Evolutionary conservation across 2,329 filamentous ascomycete species (phyloP).

Genomic region (Cryphonectria naterciae): DNA sequence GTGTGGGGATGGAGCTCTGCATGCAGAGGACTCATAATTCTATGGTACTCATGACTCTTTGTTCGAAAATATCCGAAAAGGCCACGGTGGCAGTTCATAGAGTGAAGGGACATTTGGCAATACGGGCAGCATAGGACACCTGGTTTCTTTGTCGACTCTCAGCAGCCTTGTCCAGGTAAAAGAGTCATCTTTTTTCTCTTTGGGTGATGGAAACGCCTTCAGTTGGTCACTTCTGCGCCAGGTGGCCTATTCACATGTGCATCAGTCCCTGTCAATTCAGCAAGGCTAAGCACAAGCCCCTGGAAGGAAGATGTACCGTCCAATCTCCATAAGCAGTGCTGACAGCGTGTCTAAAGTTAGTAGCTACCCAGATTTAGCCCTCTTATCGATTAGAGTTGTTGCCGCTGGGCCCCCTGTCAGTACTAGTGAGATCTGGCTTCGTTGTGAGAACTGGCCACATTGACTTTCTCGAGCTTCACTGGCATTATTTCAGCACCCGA

Average conservation of each 20-base stretch:
- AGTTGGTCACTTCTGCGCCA: conserved; percentile 6
- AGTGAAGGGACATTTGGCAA: not conserved
- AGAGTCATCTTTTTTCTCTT: not conserved
- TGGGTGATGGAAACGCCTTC: not conserved
- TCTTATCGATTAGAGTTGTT: conserved; percentile 21
- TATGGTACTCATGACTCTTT: not conserved
- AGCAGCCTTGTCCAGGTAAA: not conserved
- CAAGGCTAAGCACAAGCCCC: not conserved
- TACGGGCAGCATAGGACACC: not conserved
- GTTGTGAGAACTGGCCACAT: conserved; percentile 29
- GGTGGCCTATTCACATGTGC: conserved; percentile 20
- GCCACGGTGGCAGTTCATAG: conserved; percentile 27
- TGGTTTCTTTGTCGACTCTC: not conserved
- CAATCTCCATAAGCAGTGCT: not conserved
- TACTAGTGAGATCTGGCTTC: conserved; percentile 30
- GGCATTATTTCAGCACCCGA: conserved; percentile 27
- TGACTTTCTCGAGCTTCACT: conserved; percentile 27
- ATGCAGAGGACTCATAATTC: not conserved
- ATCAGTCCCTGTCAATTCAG: not conserved
- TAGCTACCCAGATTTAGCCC: not conserved
- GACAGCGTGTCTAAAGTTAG: not conserved
- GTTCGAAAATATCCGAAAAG: conserved; percentile 14
- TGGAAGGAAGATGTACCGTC: not conserved
- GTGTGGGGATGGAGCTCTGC: conserved; percentile 16
- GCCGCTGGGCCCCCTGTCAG: conserved; percentile 18